phyloP scores from a whole-genome alignment of 2,329 filamentous ascomycete genomes.

The Pseudogymnoascus sp. region DNA sequence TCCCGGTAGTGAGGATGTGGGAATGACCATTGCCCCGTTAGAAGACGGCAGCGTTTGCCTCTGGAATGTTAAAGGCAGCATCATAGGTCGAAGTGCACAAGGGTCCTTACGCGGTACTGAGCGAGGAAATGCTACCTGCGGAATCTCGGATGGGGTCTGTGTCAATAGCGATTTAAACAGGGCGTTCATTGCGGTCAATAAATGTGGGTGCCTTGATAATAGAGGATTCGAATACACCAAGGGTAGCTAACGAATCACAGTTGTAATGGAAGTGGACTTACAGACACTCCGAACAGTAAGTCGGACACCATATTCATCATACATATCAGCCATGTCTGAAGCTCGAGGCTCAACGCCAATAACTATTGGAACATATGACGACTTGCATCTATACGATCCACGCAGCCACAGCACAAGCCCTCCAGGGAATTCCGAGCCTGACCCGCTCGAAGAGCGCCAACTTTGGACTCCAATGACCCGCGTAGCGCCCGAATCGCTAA shows the following conservation, averaged over 20 bases:
- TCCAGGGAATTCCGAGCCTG: slow-evolving; percentile 16
- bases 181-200: slow-evolving; percentile 74
- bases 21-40: slow-evolving; percentile 63
- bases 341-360: slow-evolving; percentile 58
- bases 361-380: slow-evolving; percentile 74
- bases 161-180: slow-evolving; percentile 58
- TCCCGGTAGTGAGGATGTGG: slow-evolving; percentile 42
- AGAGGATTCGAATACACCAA: neutral
- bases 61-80: slow-evolving; percentile 67
- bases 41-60: slow-evolving; percentile 83
- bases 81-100: slow-evolving; percentile 56
- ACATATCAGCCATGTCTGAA: slow-evolving; percentile 74
- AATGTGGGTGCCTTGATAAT: slow-evolving; percentile 37
- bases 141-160: slow-evolving; percentile 73
- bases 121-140: slow-evolving; percentile 43
- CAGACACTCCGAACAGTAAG: slow-evolving; percentile 61
- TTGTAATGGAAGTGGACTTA: slow-evolving; percentile 75
- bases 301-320: slow-evolving; percentile 66
- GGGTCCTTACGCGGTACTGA: slow-evolving; percentile 57
- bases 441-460: slow-evolving; percentile 13
- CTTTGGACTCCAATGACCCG: neutral
- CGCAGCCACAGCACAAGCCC: slow-evolving; percentile 33
- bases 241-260: slow-evolving; percentile 26
- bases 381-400: slow-evolving; percentile 75
- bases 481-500: neutral